Evolutionary conservation across 1,284 basidiomycete genomes (phyloP), one percentile per base, ranked within the genome.

Genomic region (Schizophyllum commune): DNA sequence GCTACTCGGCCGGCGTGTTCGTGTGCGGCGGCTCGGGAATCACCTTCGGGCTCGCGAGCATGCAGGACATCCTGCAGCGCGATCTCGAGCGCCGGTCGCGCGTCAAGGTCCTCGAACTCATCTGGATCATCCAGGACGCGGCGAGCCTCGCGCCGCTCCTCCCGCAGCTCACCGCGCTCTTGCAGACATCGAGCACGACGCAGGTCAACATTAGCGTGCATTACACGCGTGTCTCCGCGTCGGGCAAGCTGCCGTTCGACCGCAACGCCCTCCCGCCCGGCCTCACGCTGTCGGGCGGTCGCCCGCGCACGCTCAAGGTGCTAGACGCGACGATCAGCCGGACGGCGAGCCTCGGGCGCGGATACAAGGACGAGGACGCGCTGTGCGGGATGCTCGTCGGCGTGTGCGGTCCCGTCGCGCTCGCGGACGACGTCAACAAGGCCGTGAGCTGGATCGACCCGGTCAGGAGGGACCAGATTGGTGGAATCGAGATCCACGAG

Each of bases 21-120:
- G 73, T 91, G 27, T 83, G 79, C 3, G 89, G 88, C 0, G 90
- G 89, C 0, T 88, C 85, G 63, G 89, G 90, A 0, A 84, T 92
- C 65, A 84, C 87, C 0, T 91, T 86, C 65, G 83, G 82, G 0
- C 75, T 91, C 21, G 78, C 84, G 5, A 72, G 80, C 0, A 75
- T 87, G 15, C 83, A 89, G 64, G 89, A 91, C 60, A 74, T 92
- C 52, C 77, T 91, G 17, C 77, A 79, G 68, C 81, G 82, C 63
- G 84, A 81, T 65, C 67, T 78, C 1, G 74, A 73, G 55, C 79
- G 82, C 47, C 73, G 74, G 60, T 83, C 81, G 63, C 79, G 81
- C 58, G 75, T 85, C 61, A 83, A 81, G 60, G 72, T 78, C 19
- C 84, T 91, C 62, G 81, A 88, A 62, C 73, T 91, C 56, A 77